Base-by-base conservation (phyloP, 805 yeast genomes). In the Ogataea haglerorum region DNA sequence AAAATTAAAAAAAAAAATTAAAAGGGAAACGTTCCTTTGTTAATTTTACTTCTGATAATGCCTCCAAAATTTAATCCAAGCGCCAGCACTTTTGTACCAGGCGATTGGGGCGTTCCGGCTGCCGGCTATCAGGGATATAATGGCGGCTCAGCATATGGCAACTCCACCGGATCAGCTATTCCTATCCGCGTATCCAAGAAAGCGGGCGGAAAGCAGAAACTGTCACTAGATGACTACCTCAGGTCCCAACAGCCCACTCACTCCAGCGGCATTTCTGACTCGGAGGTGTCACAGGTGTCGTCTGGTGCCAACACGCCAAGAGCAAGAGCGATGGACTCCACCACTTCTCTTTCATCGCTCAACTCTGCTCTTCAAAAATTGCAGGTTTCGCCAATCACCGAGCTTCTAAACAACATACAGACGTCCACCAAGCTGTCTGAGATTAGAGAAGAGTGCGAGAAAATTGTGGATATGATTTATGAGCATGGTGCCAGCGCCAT, bases 311-410 rank as follows among this genome's bases (percentile, higher is more conserved):
- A 48, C 22, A 55, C 60, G 21, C 60, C 67, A 21, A 34, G 53
- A 29, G 49, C 59, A 10, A 42, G 42, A 25, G 45, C 60, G 2
- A 50, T 49, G 49, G 57, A 61, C 17, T 71, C 77, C n/a, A 80
- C 91, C 5, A 76, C 89, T 8, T 84, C 95, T 2, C 69, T 90
- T 52, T 67, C 87, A 10, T 60, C 67, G 3, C 69, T 89, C 45
- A 76, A 78, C 51, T 75, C 82, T 27, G 85, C 93, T 3, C 70
- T 89, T 58, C 74, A 73, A 39, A 82, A 82, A 48, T 64, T 86
- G 38, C 75, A 73, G 14, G 54, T 78, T 29, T 67, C 85, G 8
- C 95, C 96, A 16, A 68, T 88, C 43, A 73, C 83, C 22, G 80
- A 75, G 17, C 59, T 72, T 42, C 66, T 90, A 49, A 63, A 61